Base-by-base conservation (phyloP, 1,284 basidiomycete species). In the Apiotrichum brassicae region DNA sequence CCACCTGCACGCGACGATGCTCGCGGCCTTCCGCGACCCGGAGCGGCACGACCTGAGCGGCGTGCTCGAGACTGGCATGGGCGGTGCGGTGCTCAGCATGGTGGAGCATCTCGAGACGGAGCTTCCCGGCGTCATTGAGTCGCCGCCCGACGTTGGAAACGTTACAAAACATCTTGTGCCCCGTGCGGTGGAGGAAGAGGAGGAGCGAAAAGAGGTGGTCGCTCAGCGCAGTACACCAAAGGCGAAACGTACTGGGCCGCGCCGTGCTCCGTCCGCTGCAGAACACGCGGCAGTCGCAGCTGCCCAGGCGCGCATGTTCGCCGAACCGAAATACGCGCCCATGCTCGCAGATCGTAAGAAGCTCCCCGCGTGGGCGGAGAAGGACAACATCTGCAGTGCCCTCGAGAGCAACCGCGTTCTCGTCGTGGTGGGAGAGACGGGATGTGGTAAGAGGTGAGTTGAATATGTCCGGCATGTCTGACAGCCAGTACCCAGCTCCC, bases 381-480 rank as follows among this genome's bases (percentile, higher is more conserved):
- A 79, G 58, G 76, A 80, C 20, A 75, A 79, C 18, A 88, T 97
- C 61, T 72, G 87, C 37, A 54, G 74, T 4, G 69, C 78, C 20
- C 74, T 95, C 16, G 76, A 79, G 30, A 72, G 65, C 3, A 82
- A 82, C 58, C 78, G 84, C 38, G 87, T 87, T 4, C 78, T 89
- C 1, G 80, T 93, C 1, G 85, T 94, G 0, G 84, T 90, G 2
- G 87, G 88, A 47, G 86, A 92, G 66, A 80, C 79, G 6, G 88
- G 92, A 48, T 90, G 86, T 54, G 93, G 92, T 28, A 97, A 97
- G 87, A 70, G 70, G 86, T 87, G n/a, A 61, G 43, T 60, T 49
- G 3, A 5, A 6, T 8, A 14, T 28, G 24, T 6, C 9, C 7
- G 16, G 23, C 16, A 34, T 14, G 23, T 12, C 23, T 12, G 23